Conservation (phyloP, 129 eudicot species). For the Centrapalus pauciflorus region DNA sequence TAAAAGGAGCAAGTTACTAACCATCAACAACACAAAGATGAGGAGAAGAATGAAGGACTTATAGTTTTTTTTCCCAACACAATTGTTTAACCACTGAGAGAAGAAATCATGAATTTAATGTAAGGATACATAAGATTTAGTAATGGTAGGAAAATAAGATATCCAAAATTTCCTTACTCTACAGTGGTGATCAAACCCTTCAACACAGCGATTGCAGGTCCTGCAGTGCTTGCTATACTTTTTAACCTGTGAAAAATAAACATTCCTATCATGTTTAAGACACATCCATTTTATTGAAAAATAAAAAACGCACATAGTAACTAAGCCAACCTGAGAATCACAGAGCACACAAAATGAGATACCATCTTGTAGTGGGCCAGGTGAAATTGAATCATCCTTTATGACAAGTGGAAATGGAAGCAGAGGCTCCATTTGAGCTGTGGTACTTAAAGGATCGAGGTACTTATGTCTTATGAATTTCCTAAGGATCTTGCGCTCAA, state of each 20-base stretch:
- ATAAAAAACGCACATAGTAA: not conserved
- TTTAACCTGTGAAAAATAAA: conserved; percentile 46
- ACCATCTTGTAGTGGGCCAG: conserved; percentile 53
- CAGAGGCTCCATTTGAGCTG: conserved; percentile 67
- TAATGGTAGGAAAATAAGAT: not conserved
- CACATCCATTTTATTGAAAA: not conserved
- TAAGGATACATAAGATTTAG: conserved; percentile 4
- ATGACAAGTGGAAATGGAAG: conserved; percentile 81
- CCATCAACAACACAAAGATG: conserved; percentile 70
- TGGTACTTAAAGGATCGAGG: conserved; percentile 62
- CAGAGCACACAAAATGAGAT: conserved; percentile 80
- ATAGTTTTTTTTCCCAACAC: conserved; percentile 85
- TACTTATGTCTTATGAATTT: conserved; percentile 70
- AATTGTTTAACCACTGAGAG: conserved; percentile 92
- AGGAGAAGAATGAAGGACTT: conserved; percentile 77
- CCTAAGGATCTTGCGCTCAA: conserved; percentile 74
- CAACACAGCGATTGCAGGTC: conserved; percentile 93
- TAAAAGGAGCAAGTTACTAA: conserved; percentile 22
- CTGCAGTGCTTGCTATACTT: conserved; percentile 94
- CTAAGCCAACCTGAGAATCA: conserved; percentile 56
- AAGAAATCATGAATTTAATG: conserved; percentile 5
- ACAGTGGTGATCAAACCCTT: conserved; percentile 99
- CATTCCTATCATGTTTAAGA: not conserved
- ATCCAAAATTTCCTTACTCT: conserved; percentile 40
- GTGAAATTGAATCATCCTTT: conserved; percentile 59